Percentiles rank a stretch among this genome's conserved stretches.
These are phyloP conservation scores for Hordeum pubiflorum DNA, from an alignment of 202 grass and related monocot species.

Conservation along the genomic window DNA sequence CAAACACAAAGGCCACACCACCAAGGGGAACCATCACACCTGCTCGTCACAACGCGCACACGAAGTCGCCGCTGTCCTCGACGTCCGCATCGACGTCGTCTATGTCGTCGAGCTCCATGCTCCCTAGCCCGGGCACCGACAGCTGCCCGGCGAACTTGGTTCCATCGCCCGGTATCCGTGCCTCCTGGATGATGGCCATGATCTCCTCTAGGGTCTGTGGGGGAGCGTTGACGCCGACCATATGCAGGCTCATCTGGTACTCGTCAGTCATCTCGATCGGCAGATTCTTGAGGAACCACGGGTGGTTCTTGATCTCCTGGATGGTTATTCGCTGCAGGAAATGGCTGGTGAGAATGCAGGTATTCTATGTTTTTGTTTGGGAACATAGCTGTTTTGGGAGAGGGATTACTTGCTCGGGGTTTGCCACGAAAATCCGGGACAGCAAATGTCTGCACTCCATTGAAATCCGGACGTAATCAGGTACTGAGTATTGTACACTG, in stretches of 20 bases:
- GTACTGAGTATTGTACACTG: conserved; percentile 69
- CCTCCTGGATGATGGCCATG: conserved; percentile 78
- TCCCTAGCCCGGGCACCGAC: conserved; percentile 45
- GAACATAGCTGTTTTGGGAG: neutral
- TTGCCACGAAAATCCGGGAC: conserved; percentile 81
- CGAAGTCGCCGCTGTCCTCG: conserved; percentile 81
- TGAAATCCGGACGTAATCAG: conserved; percentile 76
- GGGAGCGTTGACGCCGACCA: conserved; percentile 18
- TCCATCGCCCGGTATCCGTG: conserved; percentile 34
- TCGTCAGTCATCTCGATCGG: conserved; percentile 89
- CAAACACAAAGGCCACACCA: conserved; percentile 8
- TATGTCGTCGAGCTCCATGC: conserved; percentile 84
- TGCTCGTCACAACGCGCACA: conserved; percentile 45
- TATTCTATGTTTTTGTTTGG: neutral
- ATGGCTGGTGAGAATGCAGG: conserved; percentile 16
- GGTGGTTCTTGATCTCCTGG: conserved; percentile 93
- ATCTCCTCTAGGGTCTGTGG: conserved; percentile 68
- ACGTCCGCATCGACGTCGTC: conserved; percentile 64
- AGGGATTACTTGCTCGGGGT: conserved; percentile 69
- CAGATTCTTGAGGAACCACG: conserved; percentile 94
- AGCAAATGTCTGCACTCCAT: conserved; percentile 88
- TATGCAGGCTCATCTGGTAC: conserved; percentile 52
- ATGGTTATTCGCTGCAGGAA: conserved; percentile 75
- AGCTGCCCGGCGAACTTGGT: conserved; percentile 41
- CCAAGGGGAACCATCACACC: neutral